Conservation (phyloP, 2,329 filamentous ascomycete genomes). For the Cladosporium sp. region DNA sequence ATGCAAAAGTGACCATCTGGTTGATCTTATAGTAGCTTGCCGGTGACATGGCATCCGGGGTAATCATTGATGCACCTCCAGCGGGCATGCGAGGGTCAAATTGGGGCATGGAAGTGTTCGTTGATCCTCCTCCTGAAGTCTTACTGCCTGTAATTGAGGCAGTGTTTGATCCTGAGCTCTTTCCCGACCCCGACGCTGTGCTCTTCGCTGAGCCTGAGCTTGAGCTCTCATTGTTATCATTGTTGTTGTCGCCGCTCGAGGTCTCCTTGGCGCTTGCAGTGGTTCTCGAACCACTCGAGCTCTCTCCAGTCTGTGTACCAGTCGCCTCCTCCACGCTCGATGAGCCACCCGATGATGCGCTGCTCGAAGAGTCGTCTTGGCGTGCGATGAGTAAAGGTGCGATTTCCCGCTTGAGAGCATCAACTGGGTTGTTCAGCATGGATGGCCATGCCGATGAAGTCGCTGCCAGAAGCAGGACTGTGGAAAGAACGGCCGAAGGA, state of each 20-base stretch:
- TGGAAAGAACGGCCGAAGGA: slow-evolving; percentile 28
- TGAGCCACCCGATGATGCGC: slow-evolving; percentile 21
- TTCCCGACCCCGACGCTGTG: slow-evolving; percentile 5
- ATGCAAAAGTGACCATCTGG: slow-evolving; percentile 59
- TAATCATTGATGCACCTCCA: slow-evolving; percentile 60
- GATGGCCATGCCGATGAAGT: slow-evolving; percentile 28
- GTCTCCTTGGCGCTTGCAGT: slow-evolving; percentile 9
- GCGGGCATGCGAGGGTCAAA: slow-evolving; percentile 53
- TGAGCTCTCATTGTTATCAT: slow-evolving; percentile 1
- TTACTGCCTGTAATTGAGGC: slow-evolving; percentile 13
- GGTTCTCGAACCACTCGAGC: slow-evolving; percentile 6
- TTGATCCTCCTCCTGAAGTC: slow-evolving; percentile 20
- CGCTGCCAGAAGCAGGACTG: slow-evolving; percentile 29
- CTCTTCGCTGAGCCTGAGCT: slow-evolving; percentile 12
- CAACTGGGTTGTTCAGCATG: slow-evolving; percentile 21
- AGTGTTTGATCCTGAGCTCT: slow-evolving; percentile 18
- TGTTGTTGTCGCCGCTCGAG: slow-evolving; percentile 19
- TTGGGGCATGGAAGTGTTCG: slow-evolving; percentile 22
- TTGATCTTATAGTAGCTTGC: slow-evolving; percentile 60
- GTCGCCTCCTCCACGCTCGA: slow-evolving; percentile 12
- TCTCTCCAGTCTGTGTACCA: not conserved
- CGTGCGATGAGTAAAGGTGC: slow-evolving; percentile 22
- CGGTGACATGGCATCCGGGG: slow-evolving; percentile 47
- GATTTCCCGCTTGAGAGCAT: slow-evolving; percentile 26
- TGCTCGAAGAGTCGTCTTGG: slow-evolving; percentile 20